phyloP scores from a whole-genome alignment of 192 early-diverging fungal species.

The Rhizophagus clarus region DNA sequence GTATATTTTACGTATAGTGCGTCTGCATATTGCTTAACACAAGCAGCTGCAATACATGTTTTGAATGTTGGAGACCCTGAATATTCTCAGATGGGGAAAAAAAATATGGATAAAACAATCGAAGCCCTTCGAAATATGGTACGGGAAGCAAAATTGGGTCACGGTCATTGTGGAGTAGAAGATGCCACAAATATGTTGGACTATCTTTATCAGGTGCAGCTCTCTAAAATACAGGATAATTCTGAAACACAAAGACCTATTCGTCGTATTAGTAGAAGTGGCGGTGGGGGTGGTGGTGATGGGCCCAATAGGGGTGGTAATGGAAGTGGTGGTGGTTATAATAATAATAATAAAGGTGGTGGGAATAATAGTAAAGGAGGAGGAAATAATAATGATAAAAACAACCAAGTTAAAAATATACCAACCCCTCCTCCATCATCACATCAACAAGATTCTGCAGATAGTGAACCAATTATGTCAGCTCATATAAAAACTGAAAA shows the following conservation, averaged over 20 bases:
- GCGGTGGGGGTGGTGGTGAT: slow-evolving; percentile 30
- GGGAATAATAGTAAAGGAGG: background rate
- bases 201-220: slow-evolving; percentile 32
- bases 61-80: slow-evolving; percentile 33
- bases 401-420: background rate
- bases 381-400: background rate
- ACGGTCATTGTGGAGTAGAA: slow-evolving; percentile 26
- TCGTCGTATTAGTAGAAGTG: slow-evolving; percentile 32
- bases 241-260: slow-evolving; percentile 28
- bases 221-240: slow-evolving; percentile 18
- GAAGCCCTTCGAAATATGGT: background rate
- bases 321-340: background rate
- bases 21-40: slow-evolving; percentile 38
- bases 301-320: slow-evolving; percentile 36
- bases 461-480: background rate
- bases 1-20: background rate
- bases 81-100: background rate
- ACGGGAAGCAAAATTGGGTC: background rate
- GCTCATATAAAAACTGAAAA: background rate
- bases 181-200: slow-evolving; percentile 39
- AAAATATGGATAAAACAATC: background rate
- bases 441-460: background rate
- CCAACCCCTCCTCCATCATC: background rate
- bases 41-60: slow-evolving; percentile 39
- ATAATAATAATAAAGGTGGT: slow-evolving; percentile 31